Conservation (phyloP, 345 rosid genomes). For the Ceriops decandra region DNA sequence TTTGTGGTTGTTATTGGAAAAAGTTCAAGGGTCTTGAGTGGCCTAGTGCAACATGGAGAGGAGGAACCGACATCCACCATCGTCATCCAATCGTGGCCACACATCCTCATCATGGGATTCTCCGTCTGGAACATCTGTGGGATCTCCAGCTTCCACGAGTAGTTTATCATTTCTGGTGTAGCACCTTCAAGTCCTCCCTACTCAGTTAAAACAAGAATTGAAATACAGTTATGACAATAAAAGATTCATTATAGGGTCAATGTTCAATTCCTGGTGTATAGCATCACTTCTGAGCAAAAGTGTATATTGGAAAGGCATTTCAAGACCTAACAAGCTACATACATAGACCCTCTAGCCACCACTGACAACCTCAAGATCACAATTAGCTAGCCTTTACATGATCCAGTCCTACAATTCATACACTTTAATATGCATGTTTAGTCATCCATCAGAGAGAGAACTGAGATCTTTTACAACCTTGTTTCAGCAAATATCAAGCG, state of each 20-base stretch:
- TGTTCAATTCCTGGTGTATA: too few relatives aligned
- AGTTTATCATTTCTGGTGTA: conserved; percentile 26
- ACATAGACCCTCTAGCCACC: too few relatives aligned
- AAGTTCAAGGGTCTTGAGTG: conserved; percentile 81
- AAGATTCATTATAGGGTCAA: not conserved
- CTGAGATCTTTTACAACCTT: too few relatives aligned
- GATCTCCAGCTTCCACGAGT: conserved; percentile 34
- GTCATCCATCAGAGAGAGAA: too few relatives aligned
- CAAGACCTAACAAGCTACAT: too few relatives aligned
- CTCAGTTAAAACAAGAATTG: not conserved
- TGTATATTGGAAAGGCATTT: too few relatives aligned
- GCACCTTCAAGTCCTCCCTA: conserved; percentile 39
- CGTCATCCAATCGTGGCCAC: conserved; percentile 51
- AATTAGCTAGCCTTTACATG: too few relatives aligned
- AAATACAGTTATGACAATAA: not conserved
- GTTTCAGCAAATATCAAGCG: too few relatives aligned
- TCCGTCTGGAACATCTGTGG: conserved; percentile 30
- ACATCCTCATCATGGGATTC: conserved; percentile 41
- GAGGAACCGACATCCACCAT: conserved; percentile 41
- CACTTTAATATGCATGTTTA: too few relatives aligned
- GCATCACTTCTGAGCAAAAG: too few relatives aligned
- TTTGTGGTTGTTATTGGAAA: conserved; percentile 74
- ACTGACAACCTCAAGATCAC: too few relatives aligned
- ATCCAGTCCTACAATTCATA: too few relatives aligned
- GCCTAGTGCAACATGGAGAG: conserved; percentile 29